phyloP scores from a whole-genome alignment of 805 yeast species.

The Suhomyces sp. region DNA sequence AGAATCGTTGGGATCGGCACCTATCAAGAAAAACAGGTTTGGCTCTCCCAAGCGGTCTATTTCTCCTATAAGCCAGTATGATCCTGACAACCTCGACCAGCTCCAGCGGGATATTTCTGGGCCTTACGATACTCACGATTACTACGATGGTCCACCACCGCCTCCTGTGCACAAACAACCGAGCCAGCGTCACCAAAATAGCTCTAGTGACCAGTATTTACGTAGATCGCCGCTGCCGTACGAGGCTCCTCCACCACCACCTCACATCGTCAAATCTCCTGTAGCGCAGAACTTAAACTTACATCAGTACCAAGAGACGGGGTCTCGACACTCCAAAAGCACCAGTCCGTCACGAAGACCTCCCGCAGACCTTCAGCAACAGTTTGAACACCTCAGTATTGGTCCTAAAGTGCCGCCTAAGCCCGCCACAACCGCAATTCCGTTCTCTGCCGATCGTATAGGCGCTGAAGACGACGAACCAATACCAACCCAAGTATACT shows the following conservation, averaged over 20 bases:
- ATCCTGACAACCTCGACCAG: constrained; percentile 6
- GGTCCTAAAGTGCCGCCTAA: neutral
- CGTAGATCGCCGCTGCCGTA: neutral
- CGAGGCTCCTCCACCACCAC: neutral
- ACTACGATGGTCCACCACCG: constrained; percentile 16
- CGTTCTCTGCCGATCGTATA: constrained; percentile 43
- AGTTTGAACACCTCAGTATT: neutral
- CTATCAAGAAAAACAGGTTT: neutral
- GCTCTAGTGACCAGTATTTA: neutral
- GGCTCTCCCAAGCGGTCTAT: constrained; percentile 7
- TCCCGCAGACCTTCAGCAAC: neutral
- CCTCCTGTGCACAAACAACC: constrained; percentile 16
- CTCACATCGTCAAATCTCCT: neutral
- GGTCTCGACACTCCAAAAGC: neutral
- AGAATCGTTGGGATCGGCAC: neutral
- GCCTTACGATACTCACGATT: constrained; percentile 1
- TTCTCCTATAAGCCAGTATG: constrained; percentile 22
- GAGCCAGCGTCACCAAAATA: constrained; percentile 4
- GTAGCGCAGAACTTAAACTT: neutral
- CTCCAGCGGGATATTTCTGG: constrained; percentile 4
- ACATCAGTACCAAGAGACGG: neutral
- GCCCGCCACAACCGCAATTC: constrained; percentile 23
- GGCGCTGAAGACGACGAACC: constrained; percentile 29
- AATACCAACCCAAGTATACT: constrained; percentile 35
- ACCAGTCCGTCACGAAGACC: neutral